Conservation (phyloP, 805 yeast species). For the Zygoascus ofunaensis region DNA sequence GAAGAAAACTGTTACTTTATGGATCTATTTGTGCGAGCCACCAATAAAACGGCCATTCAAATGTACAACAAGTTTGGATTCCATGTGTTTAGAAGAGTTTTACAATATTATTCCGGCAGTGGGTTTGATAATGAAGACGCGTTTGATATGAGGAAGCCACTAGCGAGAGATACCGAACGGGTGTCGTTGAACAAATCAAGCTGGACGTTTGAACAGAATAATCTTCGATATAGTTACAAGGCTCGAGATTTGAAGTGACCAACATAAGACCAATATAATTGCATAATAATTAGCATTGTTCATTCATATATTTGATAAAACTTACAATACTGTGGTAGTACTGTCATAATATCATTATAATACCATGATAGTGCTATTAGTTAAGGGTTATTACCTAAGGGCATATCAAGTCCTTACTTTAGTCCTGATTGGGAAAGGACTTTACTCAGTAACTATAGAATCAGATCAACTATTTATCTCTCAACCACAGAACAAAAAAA, state of each 20-base stretch:
- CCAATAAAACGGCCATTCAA: constrained; percentile 68
- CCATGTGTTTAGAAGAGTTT: constrained; percentile 73
- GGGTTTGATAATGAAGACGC: constrained; percentile 69
- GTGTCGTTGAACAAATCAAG: constrained; percentile 20
- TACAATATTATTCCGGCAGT: constrained; percentile 59
- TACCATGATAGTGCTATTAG: too few species aligned
- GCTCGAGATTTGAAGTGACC: constrained; percentile 5
- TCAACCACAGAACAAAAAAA: too few species aligned
- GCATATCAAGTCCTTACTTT: too few species aligned
- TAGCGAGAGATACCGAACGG: constrained; percentile 26
- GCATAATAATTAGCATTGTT: neutral
- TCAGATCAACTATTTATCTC: too few species aligned
- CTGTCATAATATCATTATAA: too few species aligned
- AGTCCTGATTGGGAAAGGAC: too few species aligned
- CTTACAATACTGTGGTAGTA: too few species aligned
- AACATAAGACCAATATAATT: neutral
- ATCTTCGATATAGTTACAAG: constrained; percentile 21
- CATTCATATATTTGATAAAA: neutral
- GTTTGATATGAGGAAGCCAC: constrained; percentile 45
- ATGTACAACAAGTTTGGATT: constrained; percentile 84
- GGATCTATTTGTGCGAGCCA: constrained; percentile 85
- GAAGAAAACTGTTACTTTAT: constrained; percentile 77
- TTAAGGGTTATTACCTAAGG: too few species aligned
- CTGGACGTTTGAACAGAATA: constrained; percentile 22
- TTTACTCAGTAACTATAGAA: too few species aligned